A percentile compares a stretch with the other conserved stretches of the same genome.
Evolutionary conservation across 2,329 filamentous ascomycete genomes (phyloP).

Genomic region (Leptographium procerum): DNA sequence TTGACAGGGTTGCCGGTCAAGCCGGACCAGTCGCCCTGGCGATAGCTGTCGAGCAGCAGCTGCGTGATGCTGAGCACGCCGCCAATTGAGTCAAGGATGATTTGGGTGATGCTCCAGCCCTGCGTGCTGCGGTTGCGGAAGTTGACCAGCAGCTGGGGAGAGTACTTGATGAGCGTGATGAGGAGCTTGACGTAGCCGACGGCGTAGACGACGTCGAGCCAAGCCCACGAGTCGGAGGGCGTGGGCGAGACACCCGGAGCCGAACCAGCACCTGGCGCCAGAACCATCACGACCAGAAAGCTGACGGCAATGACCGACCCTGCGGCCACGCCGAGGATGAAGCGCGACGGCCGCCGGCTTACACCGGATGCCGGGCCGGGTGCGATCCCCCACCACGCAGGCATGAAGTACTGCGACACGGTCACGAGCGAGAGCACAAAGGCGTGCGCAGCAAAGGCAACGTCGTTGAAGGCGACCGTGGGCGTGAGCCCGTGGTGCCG

Average conservation of each 20-base stretch:
- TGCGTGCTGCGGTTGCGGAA: constrained; percentile 72
- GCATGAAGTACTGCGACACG: constrained; percentile 67
- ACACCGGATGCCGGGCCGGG: constrained; percentile 18
- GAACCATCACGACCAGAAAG: constrained; percentile 33
- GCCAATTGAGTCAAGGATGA: constrained; percentile 73
- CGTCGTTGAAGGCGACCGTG: constrained; percentile 81
- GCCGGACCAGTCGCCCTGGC: constrained; percentile 81
- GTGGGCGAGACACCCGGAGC: constrained; percentile 17
- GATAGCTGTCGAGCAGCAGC: constrained; percentile 70
- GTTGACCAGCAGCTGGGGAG: constrained; percentile 76
- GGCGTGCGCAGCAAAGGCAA: constrained; percentile 77
- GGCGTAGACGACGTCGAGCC: constrained; percentile 53
- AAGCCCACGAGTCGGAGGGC: constrained; percentile 37
- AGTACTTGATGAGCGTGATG: constrained; percentile 85
- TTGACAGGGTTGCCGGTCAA: constrained; percentile 88
- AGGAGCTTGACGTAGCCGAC: constrained; percentile 82
- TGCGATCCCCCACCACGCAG: constrained; percentile 62
- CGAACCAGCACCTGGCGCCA: too few species aligned
- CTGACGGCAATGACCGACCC: constrained; percentile 55
- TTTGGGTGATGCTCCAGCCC: constrained; percentile 79
- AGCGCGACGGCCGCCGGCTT: constrained; percentile 40
- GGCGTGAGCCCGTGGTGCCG: constrained; percentile 66
- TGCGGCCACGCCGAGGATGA: constrained; percentile 57
- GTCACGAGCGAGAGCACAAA: constrained; percentile 59
- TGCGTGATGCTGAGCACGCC: constrained; percentile 74